Evolutionary conservation across 495 filamentous ascomycete species (phyloP), one percentile per base, ranked within the genome.

Genomic region (Penicillium simplicissimum): DNA sequence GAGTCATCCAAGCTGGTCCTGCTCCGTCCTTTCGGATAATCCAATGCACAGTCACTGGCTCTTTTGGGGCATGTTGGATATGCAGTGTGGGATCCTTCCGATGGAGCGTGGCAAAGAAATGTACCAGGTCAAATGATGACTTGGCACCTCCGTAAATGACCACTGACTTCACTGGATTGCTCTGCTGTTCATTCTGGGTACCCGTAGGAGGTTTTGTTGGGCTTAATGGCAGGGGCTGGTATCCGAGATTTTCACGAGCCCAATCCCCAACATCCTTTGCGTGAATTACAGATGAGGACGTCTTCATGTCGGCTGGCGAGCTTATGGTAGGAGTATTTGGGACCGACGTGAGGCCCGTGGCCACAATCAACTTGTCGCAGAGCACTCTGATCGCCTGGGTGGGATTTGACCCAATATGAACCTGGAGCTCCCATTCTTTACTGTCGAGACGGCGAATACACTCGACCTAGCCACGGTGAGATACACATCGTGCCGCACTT

Each of bases 121-220:
- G 90, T 0, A 86, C 88, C 2, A 85, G 79, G 71, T 93, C 90
- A 73, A 84, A 90, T 0, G 82, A 85, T 1, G 85, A 88, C 66
- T 93, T 94, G 0, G 81, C 83, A 0, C 84, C 86, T 7, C 90
- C 88, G 43, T 90, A 80, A 0, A 93, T 79, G 0, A 80, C 81
- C 1, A 92, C 73, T 0, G 67, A 68, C 9, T 48, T 54, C 14
- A 71, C n/a, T 15, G 51, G 25, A 8, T 14, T 14, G 17, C 28
- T 43, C 17, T 1, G 35, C 13, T 37, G 23, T 14, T 37, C 3
- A 5, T 21, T 53, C 7, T 1, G 17, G 3, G 0, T 3, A 21
- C 8, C 21, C 2, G 8, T 8, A 11, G 11, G 31, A 0, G 31
- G 0, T 31, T n/a, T 1, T n/a, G 13, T 15, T 7, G 15, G 28